Evolutionary conservation across 345 rosid species (phyloP), one percentile per base, ranked within the genome.

Genomic region (Eucalyptus cloeziana): DNA sequence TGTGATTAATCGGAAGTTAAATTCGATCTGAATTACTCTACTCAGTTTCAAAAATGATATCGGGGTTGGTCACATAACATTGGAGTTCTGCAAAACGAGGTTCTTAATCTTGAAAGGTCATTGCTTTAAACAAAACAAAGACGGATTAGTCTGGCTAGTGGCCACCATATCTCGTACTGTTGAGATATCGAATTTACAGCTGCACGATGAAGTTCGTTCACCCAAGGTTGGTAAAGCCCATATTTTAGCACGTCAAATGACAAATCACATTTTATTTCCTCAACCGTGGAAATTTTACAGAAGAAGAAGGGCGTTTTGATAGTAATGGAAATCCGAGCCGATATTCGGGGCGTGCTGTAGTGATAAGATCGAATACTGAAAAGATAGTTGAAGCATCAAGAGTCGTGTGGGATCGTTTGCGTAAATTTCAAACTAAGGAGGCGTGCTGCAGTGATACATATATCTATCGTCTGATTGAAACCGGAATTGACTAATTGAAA

Each of bases 21-120:
- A 25, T 60, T 25, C 67, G 67, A 11, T 60, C 64, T 25, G n/a
- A 27, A 25, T 58, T 58, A 15, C 24, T 4, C 12, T 25, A 58
- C 43, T 67, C 79, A 8, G 37, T 16, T 16, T 5, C 43, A 21
- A 69, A 69, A 64, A 3, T 31, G 22, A 69, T 71, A 9, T 71
- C 13, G 8, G 3, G 14, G 27, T 19, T 0, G 69, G 33, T 62
- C 17, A 37, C 83, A 10, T 0, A 10, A 21, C 47, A 37, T 21
- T 12, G 25, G 47, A 21, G 83, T 37, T 76, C 1, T 76, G 47
- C 8, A 19, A 15, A 17, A 17, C 44, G 22, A 5, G 44, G 81
- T 33, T 71, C 81, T 33, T 67, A 33, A 17, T 17, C 44, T 19
- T 33, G 80, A 69, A 69, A 67, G 40, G 10, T 67, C 21, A 67